A percentile compares a stretch with the other conserved stretches of the same genome.
Evolutionary conservation across 441 rosid species (phyloP).

Genomic region (Croton laevigatus): DNA sequence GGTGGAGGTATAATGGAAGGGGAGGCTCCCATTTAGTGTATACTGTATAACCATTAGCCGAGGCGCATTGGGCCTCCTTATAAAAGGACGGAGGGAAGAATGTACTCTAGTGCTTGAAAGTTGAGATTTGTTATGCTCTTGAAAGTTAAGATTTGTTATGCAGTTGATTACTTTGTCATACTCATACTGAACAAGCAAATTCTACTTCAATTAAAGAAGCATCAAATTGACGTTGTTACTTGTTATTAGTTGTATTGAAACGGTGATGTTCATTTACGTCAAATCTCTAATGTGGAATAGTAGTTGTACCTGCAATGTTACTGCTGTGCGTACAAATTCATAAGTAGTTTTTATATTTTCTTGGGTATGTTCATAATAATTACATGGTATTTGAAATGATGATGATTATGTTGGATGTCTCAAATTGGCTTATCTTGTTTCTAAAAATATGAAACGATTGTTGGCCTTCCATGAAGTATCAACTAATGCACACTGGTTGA

Average conservation of each 20-base stretch:
- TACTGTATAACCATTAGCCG: too few species aligned
- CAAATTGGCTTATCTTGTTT: too few species aligned
- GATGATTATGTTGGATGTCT: not conserved
- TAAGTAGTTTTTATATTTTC: not conserved
- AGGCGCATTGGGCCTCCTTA: not conserved
- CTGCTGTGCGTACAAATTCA: not conserved
- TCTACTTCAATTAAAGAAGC: not conserved
- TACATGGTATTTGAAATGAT: not conserved
- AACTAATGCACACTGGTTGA: too few species aligned
- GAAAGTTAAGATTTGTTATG: not conserved
- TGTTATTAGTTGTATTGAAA: not conserved
- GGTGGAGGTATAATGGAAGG: not conserved
- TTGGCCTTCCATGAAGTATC: too few species aligned
- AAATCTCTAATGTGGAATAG: too few species aligned
- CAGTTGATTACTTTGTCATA: not conserved
- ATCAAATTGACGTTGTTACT: not conserved
- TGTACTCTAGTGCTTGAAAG: not conserved
- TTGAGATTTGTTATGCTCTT: too few species aligned
- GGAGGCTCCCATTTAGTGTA: not conserved
- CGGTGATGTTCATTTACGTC: too few species aligned
- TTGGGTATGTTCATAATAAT: not conserved
- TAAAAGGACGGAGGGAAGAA: not conserved
- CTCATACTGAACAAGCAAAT: too few species aligned
- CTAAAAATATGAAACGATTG: too few species aligned
- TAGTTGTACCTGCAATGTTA: not conserved